phyloP scores from a whole-genome alignment of 208 protist species.

The Giardia muris region DNA sequence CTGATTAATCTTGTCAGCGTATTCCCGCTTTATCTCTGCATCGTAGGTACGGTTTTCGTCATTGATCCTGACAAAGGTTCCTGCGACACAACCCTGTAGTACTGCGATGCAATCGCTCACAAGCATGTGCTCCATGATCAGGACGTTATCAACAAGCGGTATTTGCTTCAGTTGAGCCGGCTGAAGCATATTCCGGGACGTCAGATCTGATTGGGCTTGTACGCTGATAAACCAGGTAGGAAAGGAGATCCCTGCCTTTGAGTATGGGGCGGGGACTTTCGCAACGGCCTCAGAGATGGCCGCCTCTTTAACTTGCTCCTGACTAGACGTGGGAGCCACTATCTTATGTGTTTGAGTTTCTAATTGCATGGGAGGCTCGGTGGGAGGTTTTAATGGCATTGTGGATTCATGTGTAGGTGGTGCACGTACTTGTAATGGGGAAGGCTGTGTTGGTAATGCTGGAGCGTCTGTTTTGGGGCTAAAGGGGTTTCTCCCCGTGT shows the following conservation, averaged over 20 bases:
- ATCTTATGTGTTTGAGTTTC: too few species aligned
- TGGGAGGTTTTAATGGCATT: too few species aligned
- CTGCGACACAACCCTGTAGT: background rate
- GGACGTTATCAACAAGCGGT: background rate
- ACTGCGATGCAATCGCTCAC: background rate
- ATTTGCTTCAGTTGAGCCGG: background rate
- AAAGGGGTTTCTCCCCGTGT: too few species aligned
- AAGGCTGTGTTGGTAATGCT: too few species aligned
- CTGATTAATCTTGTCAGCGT: background rate
- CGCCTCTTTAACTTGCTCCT: too few species aligned
- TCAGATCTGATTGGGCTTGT: background rate
- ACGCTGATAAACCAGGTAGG: background rate
- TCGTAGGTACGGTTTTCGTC: background rate
- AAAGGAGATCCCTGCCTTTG: slow-evolving; percentile 3
- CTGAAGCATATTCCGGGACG: background rate
- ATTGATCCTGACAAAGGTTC: background rate
- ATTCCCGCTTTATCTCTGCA: background rate
- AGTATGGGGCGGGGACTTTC: too few species aligned
- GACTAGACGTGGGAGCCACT: too few species aligned
- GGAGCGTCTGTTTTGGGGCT: too few species aligned
- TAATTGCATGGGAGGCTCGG: too few species aligned
- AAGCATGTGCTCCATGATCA: background rate
- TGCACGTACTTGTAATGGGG: too few species aligned
- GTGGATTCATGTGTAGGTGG: too few species aligned
- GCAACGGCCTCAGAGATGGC: too few species aligned